Evolutionary conservation across 2,329 filamentous ascomycete genomes (phyloP), one percentile per base, ranked within the genome.

Genomic region (Calonectria ilicicola): DNA sequence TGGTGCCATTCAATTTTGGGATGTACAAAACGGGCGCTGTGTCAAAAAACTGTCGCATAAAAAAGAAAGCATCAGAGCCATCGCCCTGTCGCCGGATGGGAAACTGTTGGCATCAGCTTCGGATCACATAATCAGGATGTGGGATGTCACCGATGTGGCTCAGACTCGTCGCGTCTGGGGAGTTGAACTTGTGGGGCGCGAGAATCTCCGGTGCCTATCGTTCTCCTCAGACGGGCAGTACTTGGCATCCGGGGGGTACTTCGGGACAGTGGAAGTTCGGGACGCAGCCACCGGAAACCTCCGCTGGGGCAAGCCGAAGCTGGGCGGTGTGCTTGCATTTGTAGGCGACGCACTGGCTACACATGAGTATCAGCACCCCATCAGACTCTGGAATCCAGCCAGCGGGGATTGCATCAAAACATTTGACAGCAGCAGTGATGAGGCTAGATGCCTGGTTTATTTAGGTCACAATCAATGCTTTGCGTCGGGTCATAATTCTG

Each of bases 121-220:
- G 23, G 2, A 12, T 0, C 2, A 7, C 0, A 15, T 0, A 0
- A 14, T 53, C 44, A 51, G 15, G 5, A 42, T 42, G 32, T 60
- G 27, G 56, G n/a, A n/a, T n/a, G n/a, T n/a, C n/a, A n/a, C n/a
- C n/a, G n/a, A 60, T 42, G 8, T 26, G 14, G 12, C 19, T 17
- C n/a, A 15, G 14, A 26, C 23, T 49, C 12, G 44, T 5, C 29
- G 29, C 9, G 29, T 26, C 9, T 26, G 21, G 44, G 10, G 15
- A 14, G 38, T 42, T 19, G n/a, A n/a, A n/a, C n/a, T n/a, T n/a
- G n/a, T n/a, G n/a, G n/a, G n/a, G n/a, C n/a, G n/a, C n/a, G n/a
- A n/a, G n/a, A n/a, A 19, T 42, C 3, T 15, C 38, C 6, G 17
- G 38, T 5, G 6, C 15, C 1, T 70, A 4, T 10, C 27, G 1